phyloP scores from a whole-genome alignment of 768 basidiomycete genomes.

The Peribolospora kevripleyi region DNA sequence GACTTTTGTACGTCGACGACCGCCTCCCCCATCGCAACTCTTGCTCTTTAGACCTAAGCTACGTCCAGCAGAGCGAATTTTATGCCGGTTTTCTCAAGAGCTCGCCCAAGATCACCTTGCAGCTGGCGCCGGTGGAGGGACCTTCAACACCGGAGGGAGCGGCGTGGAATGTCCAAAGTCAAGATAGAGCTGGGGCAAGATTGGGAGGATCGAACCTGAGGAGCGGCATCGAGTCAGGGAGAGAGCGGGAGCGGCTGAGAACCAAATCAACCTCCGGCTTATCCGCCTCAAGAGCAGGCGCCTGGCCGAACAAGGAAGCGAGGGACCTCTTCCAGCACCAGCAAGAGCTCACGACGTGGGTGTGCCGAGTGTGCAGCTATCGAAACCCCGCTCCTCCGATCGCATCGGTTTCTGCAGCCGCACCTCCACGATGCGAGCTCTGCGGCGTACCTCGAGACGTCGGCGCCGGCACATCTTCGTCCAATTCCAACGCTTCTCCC shows the following conservation, averaged over 20 bases:
- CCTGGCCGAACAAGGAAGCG: too few relatives aligned
- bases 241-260: too few relatives aligned
- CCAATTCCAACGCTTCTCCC: conserved; percentile 9
- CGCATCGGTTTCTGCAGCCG: not conserved
- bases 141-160: too few relatives aligned
- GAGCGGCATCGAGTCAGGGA: too few relatives aligned
- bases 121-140: too few relatives aligned
- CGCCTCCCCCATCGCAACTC: conserved; percentile 30
- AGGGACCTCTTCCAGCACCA: too few relatives aligned
- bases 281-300: too few relatives aligned
- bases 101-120: conserved; percentile 63
- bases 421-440: not conserved
- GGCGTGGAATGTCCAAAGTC: too few relatives aligned
- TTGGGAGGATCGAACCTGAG: too few relatives aligned
- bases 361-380: conserved; percentile 70
- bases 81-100: conserved; percentile 78
- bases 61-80: conserved; percentile 51
- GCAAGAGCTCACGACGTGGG: conserved; percentile 29
- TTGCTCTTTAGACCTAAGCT: conserved; percentile 39
- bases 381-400: conserved; percentile 44
- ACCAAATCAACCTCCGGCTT: too few relatives aligned
- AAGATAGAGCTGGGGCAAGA: too few relatives aligned
- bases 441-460: conserved; percentile 2
- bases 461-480: conserved; percentile 14
- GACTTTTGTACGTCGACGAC: conserved; percentile 54